Conservation (phyloP, 176 grass and related monocot genomes). For the Pharus latifolius region DNA sequence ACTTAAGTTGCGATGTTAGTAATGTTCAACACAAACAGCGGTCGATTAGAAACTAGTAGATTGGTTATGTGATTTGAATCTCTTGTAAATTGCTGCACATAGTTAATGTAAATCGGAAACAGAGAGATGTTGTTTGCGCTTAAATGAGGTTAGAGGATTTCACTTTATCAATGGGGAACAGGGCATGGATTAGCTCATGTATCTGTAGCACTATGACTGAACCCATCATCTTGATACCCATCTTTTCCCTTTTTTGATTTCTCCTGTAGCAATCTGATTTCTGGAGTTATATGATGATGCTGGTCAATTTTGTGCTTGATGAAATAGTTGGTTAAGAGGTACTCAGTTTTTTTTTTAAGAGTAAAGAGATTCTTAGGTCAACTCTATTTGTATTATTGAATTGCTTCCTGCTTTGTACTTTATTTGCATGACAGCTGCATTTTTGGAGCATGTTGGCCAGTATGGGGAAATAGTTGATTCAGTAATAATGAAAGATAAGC, state of each 20-base stretch:
- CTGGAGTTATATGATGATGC: neutral
- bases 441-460: constrained; percentile 70
- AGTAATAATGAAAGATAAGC: constrained; percentile 88
- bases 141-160: neutral
- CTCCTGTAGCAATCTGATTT: neutral
- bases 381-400: neutral
- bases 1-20: too few relatives aligned
- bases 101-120: neutral
- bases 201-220: neutral
- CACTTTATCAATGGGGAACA: neutral
- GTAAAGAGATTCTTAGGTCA: neutral
- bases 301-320: neutral
- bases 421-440: constrained; percentile 34
- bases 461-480: constrained; percentile 85
- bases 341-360: too few relatives aligned
- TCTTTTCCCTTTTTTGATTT: neutral
- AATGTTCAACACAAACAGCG: neutral
- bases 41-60: neutral
- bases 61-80: neutral
- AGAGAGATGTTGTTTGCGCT: neutral
- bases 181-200: neutral
- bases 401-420: neutral
- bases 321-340: neutral
- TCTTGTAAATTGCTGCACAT: neutral
- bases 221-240: neutral